These are phyloP conservation scores for Exophiala dermatitidis DNA, from an alignment of 2,329 filamentous ascomycete genomes.

Conservation along the genomic window DNA sequence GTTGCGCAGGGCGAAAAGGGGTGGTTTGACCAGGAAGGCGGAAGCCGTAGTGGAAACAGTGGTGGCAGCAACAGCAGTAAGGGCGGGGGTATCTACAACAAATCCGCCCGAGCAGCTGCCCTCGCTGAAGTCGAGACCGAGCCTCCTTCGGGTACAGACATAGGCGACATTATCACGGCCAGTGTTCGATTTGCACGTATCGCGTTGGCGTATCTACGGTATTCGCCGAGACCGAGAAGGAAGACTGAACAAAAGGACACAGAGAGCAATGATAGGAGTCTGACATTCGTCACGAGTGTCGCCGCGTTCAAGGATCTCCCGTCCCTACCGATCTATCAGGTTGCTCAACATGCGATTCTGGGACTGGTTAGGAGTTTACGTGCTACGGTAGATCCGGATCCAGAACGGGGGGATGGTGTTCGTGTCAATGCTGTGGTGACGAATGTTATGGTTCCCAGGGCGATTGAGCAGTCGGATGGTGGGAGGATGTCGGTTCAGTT, in stretches of 20 bases:
- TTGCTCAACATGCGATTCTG: constrained; percentile 46
- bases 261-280: constrained; percentile 40
- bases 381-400: constrained; percentile 19
- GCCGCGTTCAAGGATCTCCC: constrained; percentile 46
- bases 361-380: constrained; percentile 45
- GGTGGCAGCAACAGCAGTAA: too few species aligned
- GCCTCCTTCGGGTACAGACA: neutral
- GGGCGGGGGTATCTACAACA: constrained; percentile 8
- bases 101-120: constrained; percentile 35
- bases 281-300: constrained; percentile 41
- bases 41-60: too few species aligned
- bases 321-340: constrained; percentile 42
- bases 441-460: constrained; percentile 39
- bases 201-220: constrained; percentile 44
- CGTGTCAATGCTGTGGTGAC: constrained; percentile 42
- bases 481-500: constrained; percentile 35
- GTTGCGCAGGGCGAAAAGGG: constrained; percentile 20
- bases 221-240: constrained; percentile 28
- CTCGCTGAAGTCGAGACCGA: constrained; percentile 34
- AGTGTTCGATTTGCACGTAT: constrained; percentile 44
- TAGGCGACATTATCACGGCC: constrained; percentile 43
- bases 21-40: constrained; percentile 22
- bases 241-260: constrained; percentile 1
- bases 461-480: constrained; percentile 34
- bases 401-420: constrained; percentile 28